phyloP scores from a whole-genome alignment of 305 asterid genomes.

The Fraxinus sp. region DNA sequence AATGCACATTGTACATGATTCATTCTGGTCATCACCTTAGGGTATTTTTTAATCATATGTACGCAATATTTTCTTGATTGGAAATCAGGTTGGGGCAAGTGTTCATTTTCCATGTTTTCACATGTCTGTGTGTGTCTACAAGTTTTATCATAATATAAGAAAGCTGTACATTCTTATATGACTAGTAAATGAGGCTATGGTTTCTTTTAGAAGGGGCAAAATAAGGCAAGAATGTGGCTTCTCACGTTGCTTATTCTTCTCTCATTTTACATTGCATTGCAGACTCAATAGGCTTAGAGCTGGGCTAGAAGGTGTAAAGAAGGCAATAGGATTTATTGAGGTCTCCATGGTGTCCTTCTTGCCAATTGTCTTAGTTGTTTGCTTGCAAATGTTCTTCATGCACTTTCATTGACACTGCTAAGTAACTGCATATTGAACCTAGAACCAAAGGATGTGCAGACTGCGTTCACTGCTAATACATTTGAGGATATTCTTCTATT shows the following conservation, averaged over 20 bases:
- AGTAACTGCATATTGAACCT: not conserved
- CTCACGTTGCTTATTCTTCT: constrained; percentile 4
- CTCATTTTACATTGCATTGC: constrained; percentile 21
- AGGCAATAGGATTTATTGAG: constrained; percentile 72
- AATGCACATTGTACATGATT: not conserved
- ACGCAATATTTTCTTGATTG: constrained; percentile 6
- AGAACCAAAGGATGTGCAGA: constrained; percentile 23
- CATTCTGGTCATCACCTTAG: not conserved
- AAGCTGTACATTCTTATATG: not conserved
- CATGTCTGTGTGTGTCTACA: not conserved
- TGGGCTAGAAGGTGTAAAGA: constrained; percentile 60
- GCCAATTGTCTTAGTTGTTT: constrained; percentile 4
- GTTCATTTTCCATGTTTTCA: not conserved
- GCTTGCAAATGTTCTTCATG: too few relatives aligned
- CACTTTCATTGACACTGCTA: constrained; percentile 5
- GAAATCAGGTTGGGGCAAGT: not conserved
- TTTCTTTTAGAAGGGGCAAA: not conserved
- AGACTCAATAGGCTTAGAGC: constrained; percentile 87
- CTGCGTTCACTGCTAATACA: not conserved
- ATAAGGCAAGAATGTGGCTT: constrained; percentile 10
- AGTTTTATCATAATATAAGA: not conserved
- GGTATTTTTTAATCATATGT: not conserved
- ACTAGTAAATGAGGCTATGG: not conserved
- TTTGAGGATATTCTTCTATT: constrained; percentile 5
- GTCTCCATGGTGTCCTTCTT: constrained; percentile 33